These are phyloP conservation scores for Verticillium klebahnii DNA, from an alignment of 2,329 filamentous ascomycete species.

Conservation along the genomic window DNA sequence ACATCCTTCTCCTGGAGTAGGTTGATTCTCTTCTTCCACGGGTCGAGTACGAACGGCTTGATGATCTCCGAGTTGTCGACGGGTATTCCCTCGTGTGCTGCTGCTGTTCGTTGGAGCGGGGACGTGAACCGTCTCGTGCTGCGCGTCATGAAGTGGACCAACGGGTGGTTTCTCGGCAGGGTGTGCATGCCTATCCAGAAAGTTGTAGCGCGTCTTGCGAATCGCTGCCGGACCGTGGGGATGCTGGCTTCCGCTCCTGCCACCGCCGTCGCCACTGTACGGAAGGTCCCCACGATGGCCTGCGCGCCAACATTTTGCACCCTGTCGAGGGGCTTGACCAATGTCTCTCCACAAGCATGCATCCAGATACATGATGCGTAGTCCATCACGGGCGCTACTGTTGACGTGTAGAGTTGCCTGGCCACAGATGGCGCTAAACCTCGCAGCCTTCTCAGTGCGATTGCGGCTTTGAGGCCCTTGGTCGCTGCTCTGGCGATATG, in stretches of 20 bases:
- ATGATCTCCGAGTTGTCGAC: slow-evolving; percentile 6
- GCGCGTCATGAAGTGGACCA: background rate
- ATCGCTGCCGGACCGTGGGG: background rate
- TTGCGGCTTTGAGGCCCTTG: slow-evolving; percentile 10
- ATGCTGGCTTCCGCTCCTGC: slow-evolving; percentile 6
- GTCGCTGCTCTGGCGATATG: slow-evolving; percentile 8
- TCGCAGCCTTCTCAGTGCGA: slow-evolving; percentile 6
- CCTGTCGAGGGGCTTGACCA: slow-evolving; percentile 1
- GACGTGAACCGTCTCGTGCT: background rate
- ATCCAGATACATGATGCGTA: slow-evolving; percentile 16
- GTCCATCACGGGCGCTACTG: slow-evolving; percentile 17
- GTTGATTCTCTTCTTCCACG: background rate
- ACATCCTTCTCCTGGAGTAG: background rate
- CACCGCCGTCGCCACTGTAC: background rate
- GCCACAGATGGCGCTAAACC: slow-evolving; percentile 15
- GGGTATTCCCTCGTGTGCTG: slow-evolving; percentile 13
- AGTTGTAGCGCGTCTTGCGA: background rate
- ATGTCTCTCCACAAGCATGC: background rate
- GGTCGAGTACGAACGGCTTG: background rate
- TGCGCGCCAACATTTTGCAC: slow-evolving; percentile 4
- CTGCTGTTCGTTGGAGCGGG: background rate
- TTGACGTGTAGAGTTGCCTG: slow-evolving; percentile 17
- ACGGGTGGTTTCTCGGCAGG: too few relatives aligned
- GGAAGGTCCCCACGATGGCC: slow-evolving; percentile 1
- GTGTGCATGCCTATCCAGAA: too few relatives aligned